Conservation (phyloP, 768 basidiomycete species). For the Phylloporus scabripes region DNA sequence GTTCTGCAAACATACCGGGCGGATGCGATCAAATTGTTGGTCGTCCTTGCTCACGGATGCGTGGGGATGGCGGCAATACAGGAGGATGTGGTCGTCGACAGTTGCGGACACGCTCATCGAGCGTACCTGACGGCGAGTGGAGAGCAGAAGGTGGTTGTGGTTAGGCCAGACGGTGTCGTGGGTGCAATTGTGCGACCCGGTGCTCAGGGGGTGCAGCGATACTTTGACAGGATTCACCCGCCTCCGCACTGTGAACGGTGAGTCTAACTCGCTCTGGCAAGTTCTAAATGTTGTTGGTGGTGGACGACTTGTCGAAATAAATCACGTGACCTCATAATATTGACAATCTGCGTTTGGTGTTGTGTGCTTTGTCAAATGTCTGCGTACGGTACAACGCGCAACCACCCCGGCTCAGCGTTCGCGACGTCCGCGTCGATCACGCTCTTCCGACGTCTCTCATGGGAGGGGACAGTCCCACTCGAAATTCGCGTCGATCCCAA, state of each 20-base stretch:
- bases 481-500: conserved; percentile 86
- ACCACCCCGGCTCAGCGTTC: conserved; percentile 42
- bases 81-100: conserved; percentile 34
- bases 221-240: conserved; percentile 19
- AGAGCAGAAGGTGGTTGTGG: conserved; percentile 31
- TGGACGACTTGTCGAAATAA: too few species aligned
- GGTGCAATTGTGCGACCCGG: conserved; percentile 27
- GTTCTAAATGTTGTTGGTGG: too few species aligned
- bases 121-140: conserved; percentile 33
- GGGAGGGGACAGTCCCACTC: conserved; percentile 88
- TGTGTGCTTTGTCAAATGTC: conserved; percentile 36
- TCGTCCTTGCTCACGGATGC: conserved; percentile 11
- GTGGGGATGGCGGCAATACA: conserved; percentile 6
- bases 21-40: conserved; percentile 2
- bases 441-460: conserved; percentile 81
- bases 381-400: conserved; percentile 48
- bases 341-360: background rate
- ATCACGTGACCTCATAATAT: conserved; percentile 9
- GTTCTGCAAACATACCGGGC: conserved; percentile 4
- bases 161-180: conserved; percentile 43
- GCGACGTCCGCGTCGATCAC: conserved; percentile 61
- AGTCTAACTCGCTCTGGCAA: too few species aligned
- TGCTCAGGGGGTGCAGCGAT: conserved; percentile 11
- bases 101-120: conserved; percentile 34
- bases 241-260: too few species aligned